A percentile compares a stretch with the other conserved stretches of the same genome.
Conservation (phyloP, 2,329 filamentous ascomycete species). For the Nannizzia gypsea region DNA sequence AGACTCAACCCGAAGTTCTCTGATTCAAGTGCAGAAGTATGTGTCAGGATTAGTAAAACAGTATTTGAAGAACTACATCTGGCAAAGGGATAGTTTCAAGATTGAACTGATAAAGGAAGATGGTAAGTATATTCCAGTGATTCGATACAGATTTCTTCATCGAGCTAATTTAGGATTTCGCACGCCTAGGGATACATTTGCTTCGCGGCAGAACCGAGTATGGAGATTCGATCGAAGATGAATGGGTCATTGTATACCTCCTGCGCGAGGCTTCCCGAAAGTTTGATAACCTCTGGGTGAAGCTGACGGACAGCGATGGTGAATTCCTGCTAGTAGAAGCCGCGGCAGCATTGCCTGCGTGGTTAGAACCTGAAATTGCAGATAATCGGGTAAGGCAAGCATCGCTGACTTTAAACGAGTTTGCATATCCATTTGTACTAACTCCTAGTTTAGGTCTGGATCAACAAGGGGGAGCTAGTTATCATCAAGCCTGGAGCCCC, state of each 20-base stretch:
- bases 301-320: conserved; percentile 76
- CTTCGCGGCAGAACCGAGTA: conserved; percentile 73
- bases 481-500: conserved; percentile 51
- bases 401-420: neutral
- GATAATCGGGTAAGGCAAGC: conserved; percentile 52
- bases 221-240: conserved; percentile 89
- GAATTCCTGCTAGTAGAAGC: conserved; percentile 94
- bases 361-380: conserved; percentile 85
- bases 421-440: neutral
- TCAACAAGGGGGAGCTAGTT: conserved; percentile 62
- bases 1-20: conserved; percentile 40
- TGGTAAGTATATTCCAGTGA: conserved; percentile 35
- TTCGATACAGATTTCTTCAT: neutral
- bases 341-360: conserved; percentile 72
- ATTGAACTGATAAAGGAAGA: conserved; percentile 51
- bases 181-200: conserved; percentile 38
- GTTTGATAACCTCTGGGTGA: conserved; percentile 66
- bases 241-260: conserved; percentile 91
- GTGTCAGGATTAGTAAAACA: conserved; percentile 51
- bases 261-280: conserved; percentile 66
- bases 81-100: conserved; percentile 78
- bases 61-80: conserved; percentile 76
- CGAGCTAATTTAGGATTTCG: neutral
- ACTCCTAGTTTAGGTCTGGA: conserved; percentile 55
- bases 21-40: conserved; percentile 62